Evolutionary conservation across 2,329 filamentous ascomycete genomes (phyloP).

Genomic region (Hymenoscyphus fructigenus): DNA sequence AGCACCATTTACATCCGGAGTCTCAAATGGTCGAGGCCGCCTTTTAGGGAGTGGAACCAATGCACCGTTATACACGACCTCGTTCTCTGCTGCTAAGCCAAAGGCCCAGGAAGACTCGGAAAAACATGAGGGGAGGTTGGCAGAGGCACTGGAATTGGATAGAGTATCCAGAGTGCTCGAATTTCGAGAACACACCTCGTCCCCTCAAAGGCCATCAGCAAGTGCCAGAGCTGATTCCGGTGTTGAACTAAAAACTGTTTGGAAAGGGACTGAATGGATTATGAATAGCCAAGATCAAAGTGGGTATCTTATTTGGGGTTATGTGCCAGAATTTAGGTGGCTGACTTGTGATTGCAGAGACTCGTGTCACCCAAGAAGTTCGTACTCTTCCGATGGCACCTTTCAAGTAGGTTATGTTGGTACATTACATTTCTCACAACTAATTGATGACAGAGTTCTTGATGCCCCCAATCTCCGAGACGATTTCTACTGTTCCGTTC

Average conservation of each 20-base stretch:
- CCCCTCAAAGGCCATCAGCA: slow-evolving; percentile 29
- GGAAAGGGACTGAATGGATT: slow-evolving; percentile 36
- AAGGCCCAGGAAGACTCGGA: slow-evolving; percentile 60
- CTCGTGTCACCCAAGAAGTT: slow-evolving; percentile 32
- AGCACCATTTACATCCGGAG: slow-evolving; percentile 53
- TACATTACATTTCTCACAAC: background rate
- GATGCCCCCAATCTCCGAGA: slow-evolving; percentile 88
- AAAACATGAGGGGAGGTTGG: slow-evolving; percentile 72
- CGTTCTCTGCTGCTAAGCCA: slow-evolving; percentile 44
- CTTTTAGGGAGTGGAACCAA: slow-evolving; percentile 69
- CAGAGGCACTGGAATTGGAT: slow-evolving; percentile 78
- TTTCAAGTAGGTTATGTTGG: slow-evolving; percentile 62
- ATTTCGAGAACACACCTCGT: slow-evolving; percentile 40
- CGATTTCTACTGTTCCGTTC: slow-evolving; percentile 90
- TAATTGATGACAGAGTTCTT: slow-evolving; percentile 58
- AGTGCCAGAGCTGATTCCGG: slow-evolving; percentile 28
- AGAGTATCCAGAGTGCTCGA: slow-evolving; percentile 64
- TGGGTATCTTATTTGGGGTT: background rate
- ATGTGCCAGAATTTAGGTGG: background rate
- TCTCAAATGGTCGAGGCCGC: slow-evolving; percentile 63
- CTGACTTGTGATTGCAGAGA: slow-evolving; percentile 16
- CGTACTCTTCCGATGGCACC: slow-evolving; percentile 66
- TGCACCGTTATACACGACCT: slow-evolving; percentile 62
- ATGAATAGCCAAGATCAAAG: slow-evolving; percentile 19
- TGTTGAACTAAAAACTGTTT: slow-evolving; percentile 37